Base-by-base conservation (phyloP, 2,329 filamentous ascomycete species). In the Colletotrichum sp. region DNA sequence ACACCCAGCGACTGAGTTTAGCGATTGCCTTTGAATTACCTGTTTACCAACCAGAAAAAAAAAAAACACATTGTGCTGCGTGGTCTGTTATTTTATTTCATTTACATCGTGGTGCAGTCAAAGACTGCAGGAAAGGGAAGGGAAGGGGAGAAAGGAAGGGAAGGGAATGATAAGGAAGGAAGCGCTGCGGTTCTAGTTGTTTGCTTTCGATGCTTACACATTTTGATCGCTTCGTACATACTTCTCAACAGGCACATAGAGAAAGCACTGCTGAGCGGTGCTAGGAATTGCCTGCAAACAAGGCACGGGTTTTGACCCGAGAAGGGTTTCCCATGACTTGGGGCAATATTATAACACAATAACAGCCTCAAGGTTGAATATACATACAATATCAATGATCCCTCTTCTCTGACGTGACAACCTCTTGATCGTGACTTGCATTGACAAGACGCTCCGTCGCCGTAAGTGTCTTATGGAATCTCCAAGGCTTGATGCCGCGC, bases 401-500 rank as follows among this genome's bases (percentile, higher is more conserved):
- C 18, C 30, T 34, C 32, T 32, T 62, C 59, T 62, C 30, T 21
- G 59, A 13, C 59, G 18, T 32, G 9, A 12, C 59, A 32, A 34
- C 44, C 3, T 65, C 60, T 18, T 34, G 44, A 21, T 66, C 70
- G 15, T 39, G n/a, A 44, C 67, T 49, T 24, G 21, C 69, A 8
- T 68, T 32, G 57, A 76, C 30, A 12, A 73, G 16, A n/a, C 70
- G 57, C 39, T 75, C 57, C 8, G 76, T 78, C 6, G 77, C 77
- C 8, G 77, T 78, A 13, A 67, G 52, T 1, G 71, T 75, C 69
- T 77, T 77, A 52, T 78, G 76, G 59, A 78, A 82, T 24, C 77
- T 72, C 79, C 80, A 80, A 28, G 79, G 78, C 76, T 79, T 81
- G 63, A 81, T 77, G 49, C 78, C 79, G 15, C 80, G 60, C 67